Conservation (phyloP, 2,329 filamentous ascomycete genomes). For the Clathrospora elynae region DNA sequence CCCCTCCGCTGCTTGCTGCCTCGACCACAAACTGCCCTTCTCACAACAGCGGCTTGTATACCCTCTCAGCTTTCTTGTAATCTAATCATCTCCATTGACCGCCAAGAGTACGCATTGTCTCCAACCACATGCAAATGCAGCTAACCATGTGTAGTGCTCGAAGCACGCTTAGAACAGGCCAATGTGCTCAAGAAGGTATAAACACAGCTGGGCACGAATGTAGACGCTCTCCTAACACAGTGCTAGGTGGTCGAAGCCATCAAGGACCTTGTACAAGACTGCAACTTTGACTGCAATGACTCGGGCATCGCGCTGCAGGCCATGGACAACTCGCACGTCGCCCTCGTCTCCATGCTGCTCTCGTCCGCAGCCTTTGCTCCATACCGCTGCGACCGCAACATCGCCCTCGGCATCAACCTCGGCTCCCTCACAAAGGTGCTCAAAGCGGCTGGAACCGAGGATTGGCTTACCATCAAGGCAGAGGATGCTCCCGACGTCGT, state of each 20-base stretch:
- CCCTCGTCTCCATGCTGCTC: conserved; percentile 98
- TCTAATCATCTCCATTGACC: conserved; percentile 7
- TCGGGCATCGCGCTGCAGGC: conserved; percentile 96
- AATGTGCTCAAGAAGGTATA: conserved; percentile 88
- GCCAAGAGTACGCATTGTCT: conserved; percentile 25
- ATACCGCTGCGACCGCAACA: conserved; percentile 98
- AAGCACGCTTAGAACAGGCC: conserved; percentile 96
- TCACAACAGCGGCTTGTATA: conserved; percentile 14
- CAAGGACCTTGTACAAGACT: conserved; percentile 99
- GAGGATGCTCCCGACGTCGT: conserved; percentile 95
- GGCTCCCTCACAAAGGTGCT: conserved; percentile 96
- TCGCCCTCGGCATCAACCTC: conserved; percentile 96
- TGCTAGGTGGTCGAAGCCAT: conserved; percentile 92
- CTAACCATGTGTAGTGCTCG: conserved; percentile 69
- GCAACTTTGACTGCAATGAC: conserved; percentile 99
- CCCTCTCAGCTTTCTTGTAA: conserved; percentile 3
- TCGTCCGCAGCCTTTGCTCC: conserved; percentile 93
- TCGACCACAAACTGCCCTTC: conserved; percentile 13
- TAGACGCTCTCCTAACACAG: conserved; percentile 18
- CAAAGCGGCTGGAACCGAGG: conserved; percentile 89
- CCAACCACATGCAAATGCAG: background rate
- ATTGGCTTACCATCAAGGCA: conserved; percentile 94
- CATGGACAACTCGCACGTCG: conserved; percentile 99
- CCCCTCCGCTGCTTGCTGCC: conserved; percentile 28
- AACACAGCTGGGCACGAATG: background rate